Percentiles rank a stretch among this genome's conserved stretches.
Evolutionary conservation across 1,139 yeast species (phyloP).

Genomic region (Hemisphaericaspora xylanilytica): DNA sequence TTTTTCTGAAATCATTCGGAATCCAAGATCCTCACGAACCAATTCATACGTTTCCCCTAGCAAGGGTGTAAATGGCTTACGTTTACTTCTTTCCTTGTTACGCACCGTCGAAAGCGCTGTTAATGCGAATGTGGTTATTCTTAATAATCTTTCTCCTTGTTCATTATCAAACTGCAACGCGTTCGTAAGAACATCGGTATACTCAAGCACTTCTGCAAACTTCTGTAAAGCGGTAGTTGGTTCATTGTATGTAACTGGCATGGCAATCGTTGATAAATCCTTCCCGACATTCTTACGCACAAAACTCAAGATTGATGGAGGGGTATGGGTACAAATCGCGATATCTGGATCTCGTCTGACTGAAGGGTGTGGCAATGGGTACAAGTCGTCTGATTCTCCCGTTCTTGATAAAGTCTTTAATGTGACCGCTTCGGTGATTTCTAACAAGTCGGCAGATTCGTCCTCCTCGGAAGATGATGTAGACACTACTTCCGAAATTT

Average conservation of each 20-base stretch:
- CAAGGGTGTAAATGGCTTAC: conserved; percentile 92
- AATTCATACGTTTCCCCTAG: conserved; percentile 85
- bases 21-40: conserved; percentile 73
- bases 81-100: conserved; percentile 66
- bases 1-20: conserved; percentile 72
- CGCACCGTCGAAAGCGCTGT: conserved; percentile 70
- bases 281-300: conserved; percentile 90
- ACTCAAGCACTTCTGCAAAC: conserved; percentile 77
- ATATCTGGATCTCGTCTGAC: conserved; percentile 60
- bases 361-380: conserved; percentile 59
- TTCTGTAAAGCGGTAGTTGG: conserved; percentile 82
- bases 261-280: conserved; percentile 79
- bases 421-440: conserved; percentile 2
- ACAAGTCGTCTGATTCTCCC: conserved; percentile 40
- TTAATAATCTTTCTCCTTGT: conserved; percentile 59
- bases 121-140: conserved; percentile 81
- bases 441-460: conserved; percentile 4
- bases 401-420: conserved; percentile 3
- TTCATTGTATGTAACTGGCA: conserved; percentile 94
- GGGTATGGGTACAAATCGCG: conserved; percentile 59
- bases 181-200: conserved; percentile 60
- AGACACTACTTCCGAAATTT: conserved; percentile 7
- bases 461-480: conserved; percentile 19
- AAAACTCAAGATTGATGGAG: conserved; percentile 79
- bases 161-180: conserved; percentile 47